Evolutionary conservation across 2,329 filamentous ascomycete genomes (phyloP).

Genomic region (Penicillium sp.): DNA sequence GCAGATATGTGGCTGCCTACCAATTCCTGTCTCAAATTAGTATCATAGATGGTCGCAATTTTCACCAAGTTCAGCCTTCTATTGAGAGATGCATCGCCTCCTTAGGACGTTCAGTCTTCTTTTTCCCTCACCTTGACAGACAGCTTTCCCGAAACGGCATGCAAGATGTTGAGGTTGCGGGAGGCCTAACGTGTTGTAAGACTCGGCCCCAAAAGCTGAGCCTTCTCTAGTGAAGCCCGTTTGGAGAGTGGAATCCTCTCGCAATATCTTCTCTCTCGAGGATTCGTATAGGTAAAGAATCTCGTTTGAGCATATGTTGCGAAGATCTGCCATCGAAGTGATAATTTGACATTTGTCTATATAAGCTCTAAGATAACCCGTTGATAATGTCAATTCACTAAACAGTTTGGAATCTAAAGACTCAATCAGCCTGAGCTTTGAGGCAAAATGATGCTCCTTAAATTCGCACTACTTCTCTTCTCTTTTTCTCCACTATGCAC

Average conservation of each 20-base stretch:
- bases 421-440: neutral
- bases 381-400: neutral
- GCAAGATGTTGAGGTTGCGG: constrained; percentile 1
- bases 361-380: neutral
- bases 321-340: neutral
- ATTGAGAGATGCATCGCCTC: neutral
- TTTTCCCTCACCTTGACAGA: neutral
- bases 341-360: neutral
- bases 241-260: neutral
- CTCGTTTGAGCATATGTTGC: neutral
- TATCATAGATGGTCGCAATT: neutral
- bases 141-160: constrained; percentile 7
- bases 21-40: neutral
- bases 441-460: neutral
- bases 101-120: constrained; percentile 41
- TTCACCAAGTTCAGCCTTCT: neutral
- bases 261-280: neutral
- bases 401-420: neutral
- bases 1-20: neutral
- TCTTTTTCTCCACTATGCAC: neutral
- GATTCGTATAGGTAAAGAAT: neutral
- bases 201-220: neutral
- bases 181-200: neutral
- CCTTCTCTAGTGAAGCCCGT: neutral
- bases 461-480: neutral